These are phyloP conservation scores for Suillus variegatus DNA, from an alignment of 768 basidiomycete species.

Conservation along the genomic window DNA sequence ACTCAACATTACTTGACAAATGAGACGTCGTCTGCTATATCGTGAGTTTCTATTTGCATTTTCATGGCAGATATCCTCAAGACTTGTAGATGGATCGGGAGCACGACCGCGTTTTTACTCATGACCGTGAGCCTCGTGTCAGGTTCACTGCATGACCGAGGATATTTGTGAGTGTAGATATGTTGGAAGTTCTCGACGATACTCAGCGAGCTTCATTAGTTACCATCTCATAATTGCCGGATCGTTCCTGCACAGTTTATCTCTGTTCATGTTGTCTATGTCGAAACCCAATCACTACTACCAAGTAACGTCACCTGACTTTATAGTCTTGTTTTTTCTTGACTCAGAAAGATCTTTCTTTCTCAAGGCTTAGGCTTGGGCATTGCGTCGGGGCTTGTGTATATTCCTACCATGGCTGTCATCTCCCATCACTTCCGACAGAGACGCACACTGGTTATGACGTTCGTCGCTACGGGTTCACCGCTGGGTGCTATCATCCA, in stretches of 20 bases:
- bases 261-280: constrained; percentile 41
- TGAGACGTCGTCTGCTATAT: constrained; percentile 3
- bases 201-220: not conserved
- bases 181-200: not conserved
- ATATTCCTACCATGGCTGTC: constrained; percentile 43
- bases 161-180: not conserved
- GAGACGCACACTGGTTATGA: constrained; percentile 16
- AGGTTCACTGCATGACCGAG: not conserved
- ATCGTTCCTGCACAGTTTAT: constrained; percentile 27
- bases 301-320: constrained; percentile 23
- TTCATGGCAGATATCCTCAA: not conserved
- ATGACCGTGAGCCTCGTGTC: not conserved
- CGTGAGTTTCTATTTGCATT: not conserved
- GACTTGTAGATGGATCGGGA: not conserved
- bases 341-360: constrained; percentile 38
- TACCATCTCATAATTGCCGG: constrained; percentile 23
- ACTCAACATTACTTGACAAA: not conserved
- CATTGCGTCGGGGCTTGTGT: constrained; percentile 44
- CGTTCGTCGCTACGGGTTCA: not conserved
- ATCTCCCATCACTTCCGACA: constrained; percentile 46
- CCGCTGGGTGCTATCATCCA: not conserved
- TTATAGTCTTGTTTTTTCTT: not conserved
- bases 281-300: constrained; percentile 36
- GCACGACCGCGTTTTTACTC: not conserved
- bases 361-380: constrained; percentile 47